Evolutionary conservation across 768 basidiomycete genomes (phyloP).

Genomic region (Naganishia antarctica): DNA sequence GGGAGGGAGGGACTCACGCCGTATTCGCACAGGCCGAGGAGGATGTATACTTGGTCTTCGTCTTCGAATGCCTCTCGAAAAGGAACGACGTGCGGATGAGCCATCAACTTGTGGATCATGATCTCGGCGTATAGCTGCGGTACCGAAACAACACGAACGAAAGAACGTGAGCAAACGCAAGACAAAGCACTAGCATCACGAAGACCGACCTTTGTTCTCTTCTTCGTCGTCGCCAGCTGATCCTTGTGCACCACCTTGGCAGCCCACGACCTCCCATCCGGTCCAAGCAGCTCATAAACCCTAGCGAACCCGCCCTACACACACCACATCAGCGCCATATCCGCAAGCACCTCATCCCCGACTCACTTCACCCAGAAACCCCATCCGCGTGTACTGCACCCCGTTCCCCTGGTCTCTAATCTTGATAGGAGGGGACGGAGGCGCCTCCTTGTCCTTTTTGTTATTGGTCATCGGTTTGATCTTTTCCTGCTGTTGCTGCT

Average conservation of each 20-base stretch:
- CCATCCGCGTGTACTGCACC: conserved; percentile 51
- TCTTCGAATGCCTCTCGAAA: conserved; percentile 97
- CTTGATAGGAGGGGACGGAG: conserved; percentile 20
- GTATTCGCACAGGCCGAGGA: conserved; percentile 81
- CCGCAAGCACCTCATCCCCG: not conserved
- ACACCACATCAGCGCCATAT: not conserved
- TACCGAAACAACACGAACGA: not conserved
- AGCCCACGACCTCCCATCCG: conserved; percentile 56
- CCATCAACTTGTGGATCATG: conserved; percentile 85
- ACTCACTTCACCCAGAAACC: conserved; percentile 83
- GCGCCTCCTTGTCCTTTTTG: conserved; percentile 23
- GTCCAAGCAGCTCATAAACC: conserved; percentile 75
- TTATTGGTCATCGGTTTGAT: conserved; percentile 23
- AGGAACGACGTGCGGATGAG: conserved; percentile 85
- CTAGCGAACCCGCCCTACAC: conserved; percentile 83
- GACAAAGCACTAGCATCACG: not conserved
- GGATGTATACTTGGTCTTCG: conserved; percentile 92
- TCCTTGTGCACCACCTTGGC: conserved; percentile 94
- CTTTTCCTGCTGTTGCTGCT: conserved; percentile 6
- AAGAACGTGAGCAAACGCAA: not conserved
- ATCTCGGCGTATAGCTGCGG: conserved; percentile 92
- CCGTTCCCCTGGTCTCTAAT: conserved; percentile 12
- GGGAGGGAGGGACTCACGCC: conserved; percentile 54
- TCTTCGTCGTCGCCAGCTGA: conserved; percentile 89
- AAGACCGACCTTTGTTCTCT: conserved; percentile 78